Evolutionary conservation across 2,329 filamentous ascomycete species (phyloP), one percentile per base, ranked within the genome.

Genomic region (Diaporthe vaccinii): DNA sequence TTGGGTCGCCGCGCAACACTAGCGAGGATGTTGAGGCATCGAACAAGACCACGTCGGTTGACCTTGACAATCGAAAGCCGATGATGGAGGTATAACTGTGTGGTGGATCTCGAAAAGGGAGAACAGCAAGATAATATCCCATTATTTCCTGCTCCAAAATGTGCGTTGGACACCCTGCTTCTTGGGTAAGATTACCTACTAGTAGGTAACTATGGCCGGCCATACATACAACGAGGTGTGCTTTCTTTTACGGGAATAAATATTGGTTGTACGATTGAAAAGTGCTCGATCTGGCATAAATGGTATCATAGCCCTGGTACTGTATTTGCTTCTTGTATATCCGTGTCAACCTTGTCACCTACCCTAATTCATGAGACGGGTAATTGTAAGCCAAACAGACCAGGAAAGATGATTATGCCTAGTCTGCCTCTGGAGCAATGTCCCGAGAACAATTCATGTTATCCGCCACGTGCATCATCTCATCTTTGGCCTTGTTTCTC

Each of bases 391-490:
- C 12, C 7, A 28, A 22, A 31, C 25, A 34, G n/a, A 46, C 17
- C 10, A n/a, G 10, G 22, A 5, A 34, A 22, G 10, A 31, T 1
- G 17, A 34, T 9, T 17, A 8, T 9, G 7, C 12, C 28, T 36
- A 22, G 15, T 44, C 20, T 3, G 44, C 10, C 44, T n/a, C 10
- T 10, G 31, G 20, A 53, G 20, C 28, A 53, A 15, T 25, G 31
- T 12, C 31, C 14, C 25, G 2, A 34, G 65, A 53, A 2, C 1
- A 15, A 15, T 22, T 34, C 22, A 7, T 15, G 14, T 9, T 7
- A 53, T 15, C 31, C 14, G 44, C 65, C 46, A 53, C 22, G n/a
- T 41, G 31, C 49, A 69, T 55, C 65, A 69, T 69, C 49, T 55
- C 65, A 55, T 41, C 4, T 41, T 41, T 34, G n/a, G 10, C 49